phyloP scores from a whole-genome alignment of 768 basidiomycete genomes.

The Leucosporidium creatinivorum region DNA sequence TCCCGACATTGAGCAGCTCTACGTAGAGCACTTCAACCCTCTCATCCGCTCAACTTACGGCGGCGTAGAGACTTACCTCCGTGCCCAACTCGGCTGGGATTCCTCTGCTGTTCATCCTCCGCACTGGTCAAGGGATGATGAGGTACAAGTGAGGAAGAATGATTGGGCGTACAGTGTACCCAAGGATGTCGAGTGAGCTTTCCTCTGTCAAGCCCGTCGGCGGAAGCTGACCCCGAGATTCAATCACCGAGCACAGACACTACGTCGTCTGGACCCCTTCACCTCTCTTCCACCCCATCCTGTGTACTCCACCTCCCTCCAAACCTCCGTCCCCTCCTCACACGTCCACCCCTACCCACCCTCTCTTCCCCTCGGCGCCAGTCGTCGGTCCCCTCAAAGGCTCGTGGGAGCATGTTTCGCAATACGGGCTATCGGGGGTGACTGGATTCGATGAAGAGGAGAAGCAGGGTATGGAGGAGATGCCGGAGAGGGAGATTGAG shows the following conservation, averaged over 20 bases:
- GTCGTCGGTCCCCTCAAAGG: too few relatives aligned
- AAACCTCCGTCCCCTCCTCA: neutral
- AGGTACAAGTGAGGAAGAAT: constrained; percentile 15
- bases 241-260: constrained; percentile 8
- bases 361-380: too few relatives aligned
- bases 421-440: too few relatives aligned
- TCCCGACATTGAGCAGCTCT: constrained; percentile 19
- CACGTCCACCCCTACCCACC: neutral
- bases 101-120: neutral
- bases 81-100: constrained; percentile 10
- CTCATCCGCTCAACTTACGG: neutral
- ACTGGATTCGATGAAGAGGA: too few relatives aligned
- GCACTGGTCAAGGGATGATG: neutral
- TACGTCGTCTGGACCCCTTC: constrained; percentile 26
- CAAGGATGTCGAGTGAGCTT: constrained; percentile 3
- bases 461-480: too few relatives aligned
- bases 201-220: neutral
- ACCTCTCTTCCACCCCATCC: constrained; percentile 19
- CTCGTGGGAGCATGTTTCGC: too few relatives aligned
- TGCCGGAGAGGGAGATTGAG: constrained; percentile 11
- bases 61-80: constrained; percentile 11
- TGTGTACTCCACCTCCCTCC: constrained; percentile 7
- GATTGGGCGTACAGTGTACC: constrained; percentile 24
- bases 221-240: neutral
- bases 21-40: constrained; percentile 7